Evolutionary conservation across 352 stramenopile species (phyloP), one percentile per base, ranked within the genome.

Genomic region (Pythium dissimile): DNA sequence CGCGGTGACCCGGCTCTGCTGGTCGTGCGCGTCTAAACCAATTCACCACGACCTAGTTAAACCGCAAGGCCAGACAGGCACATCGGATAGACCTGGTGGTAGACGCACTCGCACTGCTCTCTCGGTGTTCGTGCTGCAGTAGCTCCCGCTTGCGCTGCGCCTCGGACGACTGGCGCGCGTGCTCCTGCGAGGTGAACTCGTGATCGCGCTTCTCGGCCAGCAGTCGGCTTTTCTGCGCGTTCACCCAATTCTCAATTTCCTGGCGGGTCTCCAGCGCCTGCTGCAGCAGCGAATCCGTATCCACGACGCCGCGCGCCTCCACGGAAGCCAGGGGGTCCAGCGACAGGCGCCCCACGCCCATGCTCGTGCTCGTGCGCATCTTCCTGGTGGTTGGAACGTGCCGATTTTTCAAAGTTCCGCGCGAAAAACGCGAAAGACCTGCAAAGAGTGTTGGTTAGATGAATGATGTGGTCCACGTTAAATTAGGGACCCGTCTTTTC

Each of bases 1-100:
- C 15, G 68, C 66, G 21, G 67, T 79, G 35, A 88, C 55, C 41
- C 75, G 65, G n/a, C 65, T 72, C 62, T 86, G 75, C 49, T 86
- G 81, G 16, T 78, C 61, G 26, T 68, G 54, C 6, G 34, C 24
- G 20, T 51, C 38, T 56, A 47, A 23, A 24, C 30, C 16, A 11
- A 16, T 46, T 27, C 16, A 16, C 4, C 13, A 35, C 35, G 20
- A 28, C 12, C 24, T 24, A n/a, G n/a, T n/a, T n/a, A n/a, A n/a
- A n/a, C n/a, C n/a, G n/a, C n/a, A n/a, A n/a, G n/a, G n/a, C n/a
- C n/a, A n/a, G n/a, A n/a, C n/a, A n/a, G n/a, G n/a, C n/a, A n/a
- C n/a, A n/a, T n/a, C n/a, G n/a, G n/a, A n/a, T n/a, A n/a, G n/a
- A n/a, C n/a, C n/a, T n/a, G n/a, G n/a, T n/a, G n/a, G n/a, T n/a